Conservation (phyloP, 495 filamentous ascomycete genomes). For the Lentithecium fluviatile region DNA sequence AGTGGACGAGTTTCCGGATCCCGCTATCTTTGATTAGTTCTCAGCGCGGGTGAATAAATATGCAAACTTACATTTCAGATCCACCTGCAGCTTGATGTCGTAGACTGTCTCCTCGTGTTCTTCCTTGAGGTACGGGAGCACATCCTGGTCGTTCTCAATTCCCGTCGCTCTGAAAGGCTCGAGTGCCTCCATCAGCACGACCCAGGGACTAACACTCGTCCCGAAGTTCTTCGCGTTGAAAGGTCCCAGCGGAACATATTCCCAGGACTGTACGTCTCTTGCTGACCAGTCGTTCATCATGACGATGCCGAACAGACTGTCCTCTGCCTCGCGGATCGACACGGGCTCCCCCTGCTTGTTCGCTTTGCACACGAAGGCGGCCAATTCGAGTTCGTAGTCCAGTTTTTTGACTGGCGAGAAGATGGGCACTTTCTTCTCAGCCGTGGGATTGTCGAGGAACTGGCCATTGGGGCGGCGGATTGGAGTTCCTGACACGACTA, state of each 20-base stretch:
- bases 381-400: constrained; percentile 88
- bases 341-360: constrained; percentile 63
- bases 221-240: constrained; percentile 94
- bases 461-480: constrained; percentile 80
- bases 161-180: constrained; percentile 65
- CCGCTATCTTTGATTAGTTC: constrained; percentile 42
- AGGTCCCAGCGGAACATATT: constrained; percentile 64
- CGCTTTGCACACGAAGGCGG: constrained; percentile 69
- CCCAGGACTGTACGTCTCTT: constrained; percentile 87
- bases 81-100: constrained; percentile 73
- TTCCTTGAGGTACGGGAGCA: constrained; percentile 72
- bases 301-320: constrained; percentile 82
- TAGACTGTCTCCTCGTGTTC: constrained; percentile 61
- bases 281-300: constrained; percentile 96
- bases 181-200: constrained; percentile 80
- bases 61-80: constrained; percentile 59
- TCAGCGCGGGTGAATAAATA: background rate
- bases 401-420: constrained; percentile 65
- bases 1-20: constrained; percentile 59
- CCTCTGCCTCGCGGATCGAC: constrained; percentile 62
- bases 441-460: constrained; percentile 64
- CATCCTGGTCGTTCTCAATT: constrained; percentile 60
- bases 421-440: constrained; percentile 58
- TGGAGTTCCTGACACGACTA: constrained; percentile 47
- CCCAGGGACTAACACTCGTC: constrained; percentile 86